Conservation (phyloP, 495 filamentous ascomycete species). For the Platismatia glauca region DNA sequence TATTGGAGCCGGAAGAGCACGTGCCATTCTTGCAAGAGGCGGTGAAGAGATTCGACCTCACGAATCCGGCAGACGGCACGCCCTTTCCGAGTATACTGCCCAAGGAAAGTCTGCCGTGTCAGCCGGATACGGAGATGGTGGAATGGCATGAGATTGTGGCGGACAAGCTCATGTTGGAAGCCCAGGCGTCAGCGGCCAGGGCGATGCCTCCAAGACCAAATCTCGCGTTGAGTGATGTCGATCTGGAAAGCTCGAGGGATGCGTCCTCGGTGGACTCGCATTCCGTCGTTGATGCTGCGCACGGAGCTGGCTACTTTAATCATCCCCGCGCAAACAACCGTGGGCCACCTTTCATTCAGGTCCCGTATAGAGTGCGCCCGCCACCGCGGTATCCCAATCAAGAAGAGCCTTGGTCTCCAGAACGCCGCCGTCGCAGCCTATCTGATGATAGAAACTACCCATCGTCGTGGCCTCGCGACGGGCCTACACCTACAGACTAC, state of each 20-base stretch:
- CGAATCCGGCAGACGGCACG: constrained; percentile 60
- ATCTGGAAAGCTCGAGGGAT: constrained; percentile 12
- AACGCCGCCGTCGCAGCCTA: constrained; percentile 16
- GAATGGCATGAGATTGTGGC: constrained; percentile 73
- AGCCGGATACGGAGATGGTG: constrained; percentile 68
- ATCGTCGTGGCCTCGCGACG: constrained; percentile 9
- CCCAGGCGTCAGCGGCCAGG: constrained; percentile 9
- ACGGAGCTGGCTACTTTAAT: constrained; percentile 12
- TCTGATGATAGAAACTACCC: constrained; percentile 5
- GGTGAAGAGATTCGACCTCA: constrained; percentile 63
- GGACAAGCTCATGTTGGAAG: constrained; percentile 36
- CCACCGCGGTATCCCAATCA: constrained; percentile 5
- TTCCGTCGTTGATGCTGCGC: constrained; percentile 14
- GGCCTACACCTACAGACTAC: background rate
- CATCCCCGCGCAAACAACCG: constrained; percentile 7
- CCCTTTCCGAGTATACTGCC: constrained; percentile 72
- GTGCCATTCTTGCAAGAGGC: constrained; percentile 75
- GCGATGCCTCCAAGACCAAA: constrained; percentile 5
- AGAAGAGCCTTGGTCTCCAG: constrained; percentile 10
- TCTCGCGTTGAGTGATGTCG: constrained; percentile 14
- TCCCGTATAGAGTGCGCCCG: background rate
- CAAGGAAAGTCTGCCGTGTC: constrained; percentile 59
- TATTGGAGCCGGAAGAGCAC: constrained; percentile 83
- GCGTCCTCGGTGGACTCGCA: constrained; percentile 20
- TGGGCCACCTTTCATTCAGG: background rate